phyloP scores from a whole-genome alignment of 768 basidiomycete genomes.

The Trametes sanguinea region DNA sequence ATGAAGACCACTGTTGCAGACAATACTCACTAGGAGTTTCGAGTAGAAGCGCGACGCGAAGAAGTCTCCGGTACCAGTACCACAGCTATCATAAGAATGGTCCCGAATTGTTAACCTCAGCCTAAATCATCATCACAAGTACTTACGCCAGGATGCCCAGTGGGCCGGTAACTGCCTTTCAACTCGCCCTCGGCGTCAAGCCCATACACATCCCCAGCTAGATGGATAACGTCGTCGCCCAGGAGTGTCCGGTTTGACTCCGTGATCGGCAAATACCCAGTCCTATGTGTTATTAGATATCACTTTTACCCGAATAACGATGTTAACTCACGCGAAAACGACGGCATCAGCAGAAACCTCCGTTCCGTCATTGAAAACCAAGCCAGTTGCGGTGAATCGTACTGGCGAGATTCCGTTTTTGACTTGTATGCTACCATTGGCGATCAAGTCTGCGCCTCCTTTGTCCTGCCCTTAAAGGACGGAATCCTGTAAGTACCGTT shows the following conservation, averaged over 20 bases:
- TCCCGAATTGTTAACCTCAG: no score
- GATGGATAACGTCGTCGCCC: slow-evolving; percentile 38
- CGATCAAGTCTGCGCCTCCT: slow-evolving; percentile 26
- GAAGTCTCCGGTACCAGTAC: slow-evolving; percentile 44
- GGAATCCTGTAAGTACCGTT: no score
- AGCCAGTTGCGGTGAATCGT: slow-evolving; percentile 23
- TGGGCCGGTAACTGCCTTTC: slow-evolving; percentile 39
- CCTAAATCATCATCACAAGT: not conserved
- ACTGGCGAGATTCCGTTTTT: slow-evolving; percentile 23
- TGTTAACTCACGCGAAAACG: slow-evolving; percentile 31
- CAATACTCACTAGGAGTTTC: slow-evolving; percentile 37
- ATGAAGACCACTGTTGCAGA: no score
- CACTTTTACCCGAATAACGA: no score
- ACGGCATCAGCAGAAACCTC: slow-evolving; percentile 33
- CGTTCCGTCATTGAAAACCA: slow-evolving; percentile 34
- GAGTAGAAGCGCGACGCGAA: slow-evolving; percentile 35
- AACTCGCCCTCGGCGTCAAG: slow-evolving; percentile 46
- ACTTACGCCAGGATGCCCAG: slow-evolving; percentile 45
- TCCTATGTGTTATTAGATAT: slow-evolving; percentile 21
- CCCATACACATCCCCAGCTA: slow-evolving; percentile 38
- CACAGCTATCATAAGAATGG: slow-evolving; percentile 35
- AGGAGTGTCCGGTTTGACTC: slow-evolving; percentile 36
- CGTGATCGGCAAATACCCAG: slow-evolving; percentile 37
- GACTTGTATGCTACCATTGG: slow-evolving; percentile 24
- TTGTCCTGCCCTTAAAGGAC: slow-evolving; percentile 23